Evolutionary conservation across 2,329 filamentous ascomycete species (phyloP).

Genomic region (Aspergillus japonicus): DNA sequence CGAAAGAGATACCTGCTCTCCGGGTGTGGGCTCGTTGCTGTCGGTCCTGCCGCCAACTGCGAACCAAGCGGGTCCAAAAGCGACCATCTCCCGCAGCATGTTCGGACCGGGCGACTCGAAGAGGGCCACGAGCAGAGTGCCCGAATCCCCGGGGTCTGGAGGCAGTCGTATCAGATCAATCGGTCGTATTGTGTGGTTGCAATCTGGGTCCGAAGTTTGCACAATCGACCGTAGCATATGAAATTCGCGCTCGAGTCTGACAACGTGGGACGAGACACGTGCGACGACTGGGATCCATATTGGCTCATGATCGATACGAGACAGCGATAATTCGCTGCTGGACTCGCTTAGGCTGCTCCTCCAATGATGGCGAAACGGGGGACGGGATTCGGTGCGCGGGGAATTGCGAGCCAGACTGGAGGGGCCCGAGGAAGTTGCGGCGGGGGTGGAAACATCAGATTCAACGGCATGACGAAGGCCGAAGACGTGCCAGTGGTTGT

Average conservation of each 20-base stretch:
- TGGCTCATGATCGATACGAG: slow-evolving; percentile 39
- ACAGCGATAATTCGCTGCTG: slow-evolving; percentile 45
- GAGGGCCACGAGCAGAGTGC: slow-evolving; percentile 72
- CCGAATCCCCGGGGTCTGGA: slow-evolving; percentile 66
- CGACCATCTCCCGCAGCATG: slow-evolving; percentile 66
- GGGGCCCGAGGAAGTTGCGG: slow-evolving; percentile 46
- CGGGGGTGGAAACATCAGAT: slow-evolving; percentile 49
- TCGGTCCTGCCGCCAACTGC: slow-evolving; percentile 51
- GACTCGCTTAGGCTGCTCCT: slow-evolving; percentile 53
- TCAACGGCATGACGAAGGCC: slow-evolving; percentile 58
- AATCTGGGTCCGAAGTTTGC: slow-evolving; percentile 67
- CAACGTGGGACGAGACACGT: slow-evolving; percentile 74
- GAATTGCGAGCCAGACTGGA: slow-evolving; percentile 45
- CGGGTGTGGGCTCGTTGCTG: slow-evolving; percentile 50
- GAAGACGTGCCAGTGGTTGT: slow-evolving; percentile 83
- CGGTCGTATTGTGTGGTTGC: slow-evolving; percentile 74
- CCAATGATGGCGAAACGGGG: slow-evolving; percentile 46
- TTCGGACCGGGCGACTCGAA: slow-evolving; percentile 77
- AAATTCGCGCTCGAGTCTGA: slow-evolving; percentile 83
- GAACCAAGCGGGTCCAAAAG: slow-evolving; percentile 77
- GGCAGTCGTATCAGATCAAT: slow-evolving; percentile 75
- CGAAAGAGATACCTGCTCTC: slow-evolving; percentile 66
- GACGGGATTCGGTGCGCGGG: slow-evolving; percentile 42
- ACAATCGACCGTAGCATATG: slow-evolving; percentile 75
- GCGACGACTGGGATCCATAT: slow-evolving; percentile 68